These are phyloP conservation scores for Exobasidium rhododendri DNA, from an alignment of 1,284 basidiomycete genomes.

Conservation along the genomic window DNA sequence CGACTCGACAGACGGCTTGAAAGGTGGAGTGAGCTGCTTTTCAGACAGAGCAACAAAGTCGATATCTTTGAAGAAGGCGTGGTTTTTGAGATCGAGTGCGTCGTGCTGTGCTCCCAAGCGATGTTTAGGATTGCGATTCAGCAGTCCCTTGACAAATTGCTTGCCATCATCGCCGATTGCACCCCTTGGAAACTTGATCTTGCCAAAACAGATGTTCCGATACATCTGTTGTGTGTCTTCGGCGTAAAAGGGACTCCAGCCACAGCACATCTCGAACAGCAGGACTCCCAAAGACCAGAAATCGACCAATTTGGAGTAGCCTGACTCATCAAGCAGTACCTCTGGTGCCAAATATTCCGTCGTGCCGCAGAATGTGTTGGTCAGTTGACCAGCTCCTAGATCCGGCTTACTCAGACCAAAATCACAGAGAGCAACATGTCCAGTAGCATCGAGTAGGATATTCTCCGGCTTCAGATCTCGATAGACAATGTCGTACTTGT, in stretches of 20 bases:
- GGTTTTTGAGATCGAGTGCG: constrained; percentile 90
- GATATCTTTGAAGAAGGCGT: constrained; percentile 88
- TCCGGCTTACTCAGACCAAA: constrained; percentile 97
- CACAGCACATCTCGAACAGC: constrained; percentile 82
- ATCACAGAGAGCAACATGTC: constrained; percentile 92
- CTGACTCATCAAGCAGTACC: constrained; percentile 96
- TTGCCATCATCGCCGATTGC: constrained; percentile 98
- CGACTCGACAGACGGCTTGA: constrained; percentile 95
- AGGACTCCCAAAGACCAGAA: constrained; percentile 85
- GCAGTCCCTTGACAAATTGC: constrained; percentile 96
- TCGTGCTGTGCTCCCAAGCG: constrained; percentile 87
- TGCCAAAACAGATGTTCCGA: constrained; percentile 93
- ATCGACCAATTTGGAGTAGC: constrained; percentile 97
- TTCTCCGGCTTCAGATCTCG: constrained; percentile 96
- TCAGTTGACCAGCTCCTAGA: constrained; percentile 85
- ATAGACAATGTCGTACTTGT: constrained; percentile 96
- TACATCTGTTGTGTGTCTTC: constrained; percentile 99
- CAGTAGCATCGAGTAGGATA: constrained; percentile 91
- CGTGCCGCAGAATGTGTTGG: constrained; percentile 96
- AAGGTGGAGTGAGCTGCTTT: constrained; percentile 92
- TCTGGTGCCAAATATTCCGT: constrained; percentile 87
- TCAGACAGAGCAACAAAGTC: constrained; percentile 62
- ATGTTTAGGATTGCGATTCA: constrained; percentile 96
- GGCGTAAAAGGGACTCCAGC: constrained; percentile 99
- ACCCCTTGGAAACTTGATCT: constrained; percentile 95